Percentiles rank a stretch among this genome's conserved stretches.
These are phyloP conservation scores for Aurantiochytrium sp. DNA, from an alignment of 108 stramenopile species.

Conservation along the genomic window DNA sequence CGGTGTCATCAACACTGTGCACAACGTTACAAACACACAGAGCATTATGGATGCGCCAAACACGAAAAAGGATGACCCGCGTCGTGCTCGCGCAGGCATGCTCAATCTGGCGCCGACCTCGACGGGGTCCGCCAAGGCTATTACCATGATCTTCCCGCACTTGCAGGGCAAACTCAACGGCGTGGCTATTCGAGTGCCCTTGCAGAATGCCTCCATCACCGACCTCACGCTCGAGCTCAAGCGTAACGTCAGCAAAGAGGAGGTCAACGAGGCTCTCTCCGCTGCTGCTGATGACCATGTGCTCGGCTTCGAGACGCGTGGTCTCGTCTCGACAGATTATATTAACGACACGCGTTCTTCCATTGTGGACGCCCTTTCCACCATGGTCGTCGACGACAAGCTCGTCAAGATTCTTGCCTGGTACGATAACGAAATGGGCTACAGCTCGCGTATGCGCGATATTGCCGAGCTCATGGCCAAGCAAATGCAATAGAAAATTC, in stretches of 20 bases:
- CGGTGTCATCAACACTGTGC: constrained; percentile 86
- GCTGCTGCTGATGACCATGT: constrained; percentile 70
- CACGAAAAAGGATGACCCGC: constrained; percentile 76
- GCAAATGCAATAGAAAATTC: background rate
- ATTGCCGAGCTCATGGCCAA: constrained; percentile 41
- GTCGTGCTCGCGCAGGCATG: constrained; percentile 82
- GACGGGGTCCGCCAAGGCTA: constrained; percentile 84
- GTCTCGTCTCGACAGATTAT: constrained; percentile 79
- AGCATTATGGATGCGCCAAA: constrained; percentile 79
- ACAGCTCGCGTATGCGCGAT: constrained; percentile 86
- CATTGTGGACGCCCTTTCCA: constrained; percentile 77
- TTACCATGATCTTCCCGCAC: constrained; percentile 84
- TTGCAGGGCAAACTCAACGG: constrained; percentile 90
- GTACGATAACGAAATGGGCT: constrained; percentile 85
- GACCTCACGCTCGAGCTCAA: constrained; percentile 79
- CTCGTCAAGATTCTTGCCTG: constrained; percentile 85
- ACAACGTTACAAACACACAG: constrained; percentile 67
- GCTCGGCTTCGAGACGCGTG: constrained; percentile 74
- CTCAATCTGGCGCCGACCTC: constrained; percentile 81
- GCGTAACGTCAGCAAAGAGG: constrained; percentile 57
- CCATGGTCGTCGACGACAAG: constrained; percentile 82
- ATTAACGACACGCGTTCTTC: constrained; percentile 72
- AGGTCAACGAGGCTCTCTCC: constrained; percentile 75
- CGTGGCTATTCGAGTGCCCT: constrained; percentile 78
- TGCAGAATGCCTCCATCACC: constrained; percentile 74